phyloP scores from a whole-genome alignment of 2,329 filamentous ascomycete genomes.

The Colletotrichum sp. region DNA sequence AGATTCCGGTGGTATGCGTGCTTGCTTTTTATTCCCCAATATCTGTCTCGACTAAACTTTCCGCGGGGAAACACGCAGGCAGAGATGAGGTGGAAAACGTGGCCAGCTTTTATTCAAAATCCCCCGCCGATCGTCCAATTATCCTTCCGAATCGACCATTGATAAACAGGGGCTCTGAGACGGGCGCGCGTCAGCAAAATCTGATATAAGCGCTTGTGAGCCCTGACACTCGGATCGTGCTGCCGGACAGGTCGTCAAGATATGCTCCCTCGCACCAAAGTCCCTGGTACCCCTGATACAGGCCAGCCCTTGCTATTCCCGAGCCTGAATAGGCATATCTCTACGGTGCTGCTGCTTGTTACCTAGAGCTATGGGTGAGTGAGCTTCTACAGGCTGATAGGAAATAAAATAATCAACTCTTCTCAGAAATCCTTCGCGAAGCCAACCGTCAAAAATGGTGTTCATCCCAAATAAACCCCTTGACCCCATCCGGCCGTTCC shows the following conservation, averaged over 20 bases:
- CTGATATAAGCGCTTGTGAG: slow-evolving; percentile 1
- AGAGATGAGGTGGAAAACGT: neutral
- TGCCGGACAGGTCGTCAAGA: neutral
- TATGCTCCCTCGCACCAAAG: neutral
- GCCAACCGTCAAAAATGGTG: neutral
- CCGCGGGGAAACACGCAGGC: rapidly evolving
- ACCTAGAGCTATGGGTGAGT: too few species aligned
- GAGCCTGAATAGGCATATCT: rapidly evolving
- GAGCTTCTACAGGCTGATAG: too few species aligned
- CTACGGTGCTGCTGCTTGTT: neutral
- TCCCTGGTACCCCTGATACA: neutral
- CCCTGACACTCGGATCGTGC: neutral
- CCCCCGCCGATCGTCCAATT: neutral
- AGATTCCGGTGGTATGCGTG: neutral
- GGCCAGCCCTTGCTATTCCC: neutral
- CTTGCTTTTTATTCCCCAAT: neutral
- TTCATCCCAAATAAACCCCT: neutral
- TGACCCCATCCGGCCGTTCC: neutral
- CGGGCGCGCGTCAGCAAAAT: neutral
- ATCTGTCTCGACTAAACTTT: neutral
- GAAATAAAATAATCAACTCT: too few species aligned
- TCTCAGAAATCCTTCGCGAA: neutral
- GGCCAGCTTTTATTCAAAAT: neutral
- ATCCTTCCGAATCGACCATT: neutral
- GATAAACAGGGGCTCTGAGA: neutral